phyloP scores from a whole-genome alignment of 495 filamentous ascomycete species.

The Aspergillus indologenus region DNA sequence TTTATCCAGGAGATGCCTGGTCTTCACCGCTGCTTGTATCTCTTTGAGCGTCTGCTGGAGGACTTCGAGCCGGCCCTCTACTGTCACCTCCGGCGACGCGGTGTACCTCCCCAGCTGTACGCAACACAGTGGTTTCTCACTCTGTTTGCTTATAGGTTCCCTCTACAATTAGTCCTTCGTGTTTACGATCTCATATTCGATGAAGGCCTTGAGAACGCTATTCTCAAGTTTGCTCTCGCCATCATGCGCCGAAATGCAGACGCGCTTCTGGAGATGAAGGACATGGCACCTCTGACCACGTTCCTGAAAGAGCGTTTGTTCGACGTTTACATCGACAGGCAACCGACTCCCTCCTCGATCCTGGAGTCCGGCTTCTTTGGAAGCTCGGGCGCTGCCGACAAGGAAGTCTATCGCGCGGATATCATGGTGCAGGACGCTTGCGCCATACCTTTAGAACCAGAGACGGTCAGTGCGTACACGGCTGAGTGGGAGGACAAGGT shows the following conservation, averaged over 20 bases:
- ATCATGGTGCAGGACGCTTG: conserved; percentile 91
- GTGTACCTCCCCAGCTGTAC: conserved; percentile 87
- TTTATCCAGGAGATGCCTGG: conserved; percentile 97
- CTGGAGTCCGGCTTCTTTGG: conserved; percentile 98
- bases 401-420: conserved; percentile 93
- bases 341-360: conserved; percentile 80
- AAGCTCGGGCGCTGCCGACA: conserved; percentile 82
- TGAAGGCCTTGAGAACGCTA: conserved; percentile 84
- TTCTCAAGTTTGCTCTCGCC: conserved; percentile 89
- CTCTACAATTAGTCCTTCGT: conserved; percentile 89
- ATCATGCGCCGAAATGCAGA: conserved; percentile 91
- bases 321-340: conserved; percentile 93
- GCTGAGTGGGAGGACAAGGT: conserved; percentile 90
- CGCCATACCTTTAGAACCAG: conserved; percentile 77
- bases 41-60: conserved; percentile 92
- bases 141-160: conserved; percentile 98
- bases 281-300: conserved; percentile 80
- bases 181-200: conserved; percentile 96
- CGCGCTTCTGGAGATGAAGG: conserved; percentile 76
- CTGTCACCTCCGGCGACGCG: conserved; percentile 86
- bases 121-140: conserved; percentile 99
- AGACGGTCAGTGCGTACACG: conserved; percentile 74
- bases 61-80: conserved; percentile 92
- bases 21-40: conserved; percentile 86
- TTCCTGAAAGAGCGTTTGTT: conserved; percentile 94